phyloP scores from a whole-genome alignment of 257 asterid species.

The Solanum raphanifolium region DNA sequence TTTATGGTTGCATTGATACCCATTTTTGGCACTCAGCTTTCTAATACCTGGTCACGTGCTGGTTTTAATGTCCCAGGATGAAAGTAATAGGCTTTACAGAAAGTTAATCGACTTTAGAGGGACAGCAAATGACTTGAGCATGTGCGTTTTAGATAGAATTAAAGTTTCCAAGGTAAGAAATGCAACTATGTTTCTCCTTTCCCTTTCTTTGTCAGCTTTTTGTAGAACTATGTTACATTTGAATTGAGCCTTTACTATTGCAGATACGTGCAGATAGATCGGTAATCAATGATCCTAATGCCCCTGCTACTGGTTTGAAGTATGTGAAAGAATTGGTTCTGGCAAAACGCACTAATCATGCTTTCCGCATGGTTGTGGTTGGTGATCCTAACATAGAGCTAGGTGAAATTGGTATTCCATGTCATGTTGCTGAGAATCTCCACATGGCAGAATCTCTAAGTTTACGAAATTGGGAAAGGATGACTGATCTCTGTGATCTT shows the following conservation, averaged over 20 bases:
- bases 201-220: conserved; percentile 1
- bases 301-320: conserved; percentile 64
- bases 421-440: conserved; percentile 54
- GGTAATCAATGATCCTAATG: conserved; percentile 39
- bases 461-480: conserved; percentile 53
- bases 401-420: conserved; percentile 73
- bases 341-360: conserved; percentile 74
- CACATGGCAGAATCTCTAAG: conserved; percentile 50
- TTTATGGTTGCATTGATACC: background rate
- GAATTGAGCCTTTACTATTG: conserved; percentile 21
- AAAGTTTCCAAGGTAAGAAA: conserved; percentile 80
- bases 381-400: conserved; percentile 73
- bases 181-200: background rate
- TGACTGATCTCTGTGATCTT: conserved; percentile 37
- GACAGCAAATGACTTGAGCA: conserved; percentile 65
- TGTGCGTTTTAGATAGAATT: conserved; percentile 60
- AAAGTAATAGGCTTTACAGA: conserved; percentile 53
- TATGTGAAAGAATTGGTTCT: conserved; percentile 69
- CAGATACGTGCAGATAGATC: conserved; percentile 81
- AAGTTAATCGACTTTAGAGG: conserved; percentile 73
- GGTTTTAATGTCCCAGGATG: conserved; percentile 46
- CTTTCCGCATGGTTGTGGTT: conserved; percentile 89
- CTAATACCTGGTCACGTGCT: conserved; percentile 1
- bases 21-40: background rate
- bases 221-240: background rate